Conservation (phyloP, 208 protist species). For the Wallacemonas sp. region DNA sequence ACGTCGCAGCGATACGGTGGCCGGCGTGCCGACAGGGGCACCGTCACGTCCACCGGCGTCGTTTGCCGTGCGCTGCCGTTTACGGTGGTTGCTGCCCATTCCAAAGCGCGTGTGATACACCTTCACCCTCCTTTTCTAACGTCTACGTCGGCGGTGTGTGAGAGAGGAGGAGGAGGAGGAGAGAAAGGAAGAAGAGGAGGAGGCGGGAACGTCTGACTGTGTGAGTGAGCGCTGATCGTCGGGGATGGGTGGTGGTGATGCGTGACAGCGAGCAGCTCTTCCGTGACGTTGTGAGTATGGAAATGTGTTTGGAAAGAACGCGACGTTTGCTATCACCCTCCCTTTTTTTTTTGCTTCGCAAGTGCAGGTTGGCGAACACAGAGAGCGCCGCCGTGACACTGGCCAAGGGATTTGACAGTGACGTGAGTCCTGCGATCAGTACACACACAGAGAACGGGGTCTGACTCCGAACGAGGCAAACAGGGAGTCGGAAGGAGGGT, state of each 20-base stretch:
- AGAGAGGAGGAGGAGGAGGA: not conserved
- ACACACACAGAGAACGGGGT: not conserved
- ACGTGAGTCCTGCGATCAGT: no score
- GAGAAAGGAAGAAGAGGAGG: not conserved
- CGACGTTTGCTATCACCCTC: not conserved
- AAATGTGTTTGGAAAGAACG: no score
- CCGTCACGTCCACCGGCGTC: not conserved
- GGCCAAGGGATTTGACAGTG: no score
- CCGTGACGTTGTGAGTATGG: no score
- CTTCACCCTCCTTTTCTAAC: slow-evolving; percentile 20
- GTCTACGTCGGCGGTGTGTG: not conserved
- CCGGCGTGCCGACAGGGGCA: not conserved
- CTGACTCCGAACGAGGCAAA: not conserved
- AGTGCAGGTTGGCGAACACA: no score
- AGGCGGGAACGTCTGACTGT: no score
- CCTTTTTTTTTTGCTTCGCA: not conserved
- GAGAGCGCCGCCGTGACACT: no score
- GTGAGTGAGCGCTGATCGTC: no score
- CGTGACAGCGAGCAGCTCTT: not conserved
- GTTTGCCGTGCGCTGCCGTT: not conserved
- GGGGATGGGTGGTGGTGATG: no score
- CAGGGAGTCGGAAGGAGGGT: not conserved
- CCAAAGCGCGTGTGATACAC: slow-evolving; percentile 8
- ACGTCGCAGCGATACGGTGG: not conserved
- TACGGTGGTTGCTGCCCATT: slow-evolving; percentile 1